Percentiles rank a stretch among this genome's conserved stretches.
Conservation (phyloP, 768 basidiomycete genomes). For the Boletus coccyginus region DNA sequence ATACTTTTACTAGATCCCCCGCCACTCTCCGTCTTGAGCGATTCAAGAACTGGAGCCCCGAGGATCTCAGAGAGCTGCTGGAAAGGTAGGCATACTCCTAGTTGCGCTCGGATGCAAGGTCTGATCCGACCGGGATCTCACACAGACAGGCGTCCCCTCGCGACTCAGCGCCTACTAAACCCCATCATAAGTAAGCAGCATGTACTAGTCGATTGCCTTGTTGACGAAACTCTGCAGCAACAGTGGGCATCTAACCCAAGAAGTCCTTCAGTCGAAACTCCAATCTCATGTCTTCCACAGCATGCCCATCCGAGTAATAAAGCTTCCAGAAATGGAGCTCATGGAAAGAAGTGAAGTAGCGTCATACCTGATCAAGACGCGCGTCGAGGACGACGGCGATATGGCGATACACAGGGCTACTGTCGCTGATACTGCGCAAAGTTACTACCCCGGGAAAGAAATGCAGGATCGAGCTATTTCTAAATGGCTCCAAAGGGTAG, state of each 20-base stretch:
- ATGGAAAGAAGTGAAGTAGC: not conserved
- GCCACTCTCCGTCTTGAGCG: not conserved
- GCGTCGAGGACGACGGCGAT: not conserved
- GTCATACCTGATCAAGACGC: not conserved
- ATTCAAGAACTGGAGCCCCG: not conserved
- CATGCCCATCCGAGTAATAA: not conserved
- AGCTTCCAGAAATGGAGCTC: not conserved
- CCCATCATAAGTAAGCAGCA: not conserved
- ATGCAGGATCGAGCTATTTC: not conserved
- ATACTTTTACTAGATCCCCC: not conserved
- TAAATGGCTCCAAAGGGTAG: not conserved
- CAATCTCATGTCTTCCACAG: not conserved
- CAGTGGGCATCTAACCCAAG: not conserved
- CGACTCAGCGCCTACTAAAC: not conserved
- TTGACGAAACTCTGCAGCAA: not conserved
- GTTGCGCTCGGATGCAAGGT: not conserved
- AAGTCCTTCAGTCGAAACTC: not conserved
- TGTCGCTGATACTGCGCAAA: too few relatives aligned
- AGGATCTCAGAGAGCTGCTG: not conserved
- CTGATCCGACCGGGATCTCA: not conserved
- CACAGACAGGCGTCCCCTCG: not conserved
- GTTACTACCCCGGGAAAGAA: not conserved
- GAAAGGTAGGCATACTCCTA: not conserved
- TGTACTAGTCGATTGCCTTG: not conserved
- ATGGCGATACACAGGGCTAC: too few relatives aligned